Evolutionary conservation across 2,329 filamentous ascomycete species (phyloP), one percentile per base, ranked within the genome.

Genomic region (Pleurostoma richardsiae): DNA sequence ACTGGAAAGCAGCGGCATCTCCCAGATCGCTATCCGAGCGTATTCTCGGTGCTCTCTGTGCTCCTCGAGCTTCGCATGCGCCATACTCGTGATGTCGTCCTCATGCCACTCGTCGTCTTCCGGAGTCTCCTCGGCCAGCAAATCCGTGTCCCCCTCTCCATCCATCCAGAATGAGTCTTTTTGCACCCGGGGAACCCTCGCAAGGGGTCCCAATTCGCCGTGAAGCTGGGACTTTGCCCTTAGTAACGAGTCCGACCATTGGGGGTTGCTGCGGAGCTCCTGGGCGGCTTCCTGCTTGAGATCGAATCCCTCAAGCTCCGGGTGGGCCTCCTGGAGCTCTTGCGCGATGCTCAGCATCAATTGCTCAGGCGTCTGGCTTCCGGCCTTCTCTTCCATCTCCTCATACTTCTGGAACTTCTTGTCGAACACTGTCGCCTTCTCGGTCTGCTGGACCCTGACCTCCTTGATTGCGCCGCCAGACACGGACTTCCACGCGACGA

Each of bases 1-100:
- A 96, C 91, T 88, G 49, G 85, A 82, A 50, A 99, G 74, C 52
- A 96, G 71, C 7, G 94, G 94, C 86, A 99, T 88, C 68, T 99
- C 94, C 91, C 94, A 99, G 28, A 90, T 90, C 41, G 88, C 83
- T 56, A 96, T 75, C 44, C 94, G 80, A 42, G 88, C 85, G 65
- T 96, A 96, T 59, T 96, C 83, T 72, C 94, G 80, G 63, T 92
- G 77, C 67, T 97, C 91, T 52, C 92, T 79, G 59, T 95, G 85
- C 65, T 94, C 80, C 58, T 96, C 89, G 56, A 99, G 71, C 71
- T 97, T 90, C 45, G 78, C 83, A 67, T 99, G 91, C 1, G 83
- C 94, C 65, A 90, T 77, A 44, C 82, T 82, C 49, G 87, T 86
- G 49, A 99, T 87, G 63, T 96, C 90, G 60, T 95, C 87, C 54